Base-by-base conservation (phyloP, 768 basidiomycete species). In the Suillus discolor region DNA sequence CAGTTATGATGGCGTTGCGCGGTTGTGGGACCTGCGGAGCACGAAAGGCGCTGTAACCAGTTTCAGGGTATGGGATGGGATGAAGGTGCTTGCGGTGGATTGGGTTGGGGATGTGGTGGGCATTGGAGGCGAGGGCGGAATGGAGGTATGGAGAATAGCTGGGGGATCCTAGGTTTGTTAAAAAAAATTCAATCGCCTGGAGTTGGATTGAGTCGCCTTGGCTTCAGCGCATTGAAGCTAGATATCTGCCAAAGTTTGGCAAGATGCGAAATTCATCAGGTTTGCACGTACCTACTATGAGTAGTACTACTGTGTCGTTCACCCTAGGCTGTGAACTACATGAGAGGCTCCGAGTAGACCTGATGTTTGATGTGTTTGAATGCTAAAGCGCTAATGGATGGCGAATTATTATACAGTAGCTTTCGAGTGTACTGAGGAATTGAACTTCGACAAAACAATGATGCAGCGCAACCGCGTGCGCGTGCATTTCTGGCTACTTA, bases 11-110 rank as follows among this genome's bases (percentile, higher is more conserved):
- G 92, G 93, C 13, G 78, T 88, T 2, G 90, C 89, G 0, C 81
- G 92, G 6, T 72, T 94, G 4, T 95, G 92, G 92, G 93, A 95
- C 72, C 72, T 92, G 31, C 82, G 92, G 5, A 93, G 89, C 69
- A 81, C 83, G 18, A 87, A 88, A 69, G 79, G 82, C 16, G 85
- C 90, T 1, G 80, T 94, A 54, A 82, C 89, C 25, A 86, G 80
- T 65, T 89, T 93, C 72, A 84, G 83, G 57, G 83, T 81, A 2
- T 88, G 85, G 84, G 84, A 87, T 8, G 83, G 83, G 4, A 80
- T 82, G 72, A 91, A 91, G 71, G 81, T 92, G 1, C 69, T 92
- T 65, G 78, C 81, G 63, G 79, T 88, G 28, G 87, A 89, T 72
- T 87, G 86, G 89, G 81, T 72, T 23, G 71, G 78, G 15, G 88